Evolutionary conservation across 1,284 basidiomycete species (phyloP).

Genomic region (Cutaneotrichosporon sp.): DNA sequence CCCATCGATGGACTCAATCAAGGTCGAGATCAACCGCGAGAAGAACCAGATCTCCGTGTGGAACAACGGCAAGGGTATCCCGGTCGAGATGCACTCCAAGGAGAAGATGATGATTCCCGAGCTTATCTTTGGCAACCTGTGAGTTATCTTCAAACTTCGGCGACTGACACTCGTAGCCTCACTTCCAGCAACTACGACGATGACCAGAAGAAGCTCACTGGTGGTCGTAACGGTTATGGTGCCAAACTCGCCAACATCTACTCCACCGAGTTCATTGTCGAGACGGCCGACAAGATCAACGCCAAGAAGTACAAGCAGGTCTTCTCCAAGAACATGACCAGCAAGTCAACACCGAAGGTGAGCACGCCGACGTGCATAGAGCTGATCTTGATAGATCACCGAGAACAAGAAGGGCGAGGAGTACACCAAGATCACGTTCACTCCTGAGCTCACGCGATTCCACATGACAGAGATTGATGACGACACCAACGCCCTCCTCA

Average conservation of each 20-base stretch:
- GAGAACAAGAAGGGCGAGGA: conserved; percentile 84
- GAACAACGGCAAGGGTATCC: conserved; percentile 97
- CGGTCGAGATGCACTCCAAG: conserved; percentile 89
- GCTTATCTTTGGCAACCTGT: conserved; percentile 92
- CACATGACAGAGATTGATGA: conserved; percentile 90
- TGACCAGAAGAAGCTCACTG: conserved; percentile 97
- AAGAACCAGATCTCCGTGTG: conserved; percentile 84
- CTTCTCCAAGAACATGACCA: conserved; percentile 91
- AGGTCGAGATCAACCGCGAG: conserved; percentile 81
- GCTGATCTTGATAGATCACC: conserved; percentile 62
- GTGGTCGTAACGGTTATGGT: conserved; percentile 97
- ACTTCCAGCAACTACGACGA: conserved; percentile 99
- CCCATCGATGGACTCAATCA: conserved; percentile 79
- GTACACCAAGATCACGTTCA: conserved; percentile 93
- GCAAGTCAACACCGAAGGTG: conserved; percentile 74
- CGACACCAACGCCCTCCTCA: conserved; percentile 84
- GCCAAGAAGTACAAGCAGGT: conserved; percentile 92
- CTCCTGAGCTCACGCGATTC: conserved; percentile 87
- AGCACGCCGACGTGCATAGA: neutral
- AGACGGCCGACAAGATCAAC: conserved; percentile 88
- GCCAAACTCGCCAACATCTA: conserved; percentile 99
- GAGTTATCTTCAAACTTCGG: conserved; percentile 16
- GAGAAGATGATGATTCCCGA: conserved; percentile 97
- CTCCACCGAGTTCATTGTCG: conserved; percentile 93
- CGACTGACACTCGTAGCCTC: conserved; percentile 54